Evolutionary conservation across 805 yeast species (phyloP), one percentile per base, ranked within the genome.

Genomic region (Wickerhamiella kazuoi): DNA sequence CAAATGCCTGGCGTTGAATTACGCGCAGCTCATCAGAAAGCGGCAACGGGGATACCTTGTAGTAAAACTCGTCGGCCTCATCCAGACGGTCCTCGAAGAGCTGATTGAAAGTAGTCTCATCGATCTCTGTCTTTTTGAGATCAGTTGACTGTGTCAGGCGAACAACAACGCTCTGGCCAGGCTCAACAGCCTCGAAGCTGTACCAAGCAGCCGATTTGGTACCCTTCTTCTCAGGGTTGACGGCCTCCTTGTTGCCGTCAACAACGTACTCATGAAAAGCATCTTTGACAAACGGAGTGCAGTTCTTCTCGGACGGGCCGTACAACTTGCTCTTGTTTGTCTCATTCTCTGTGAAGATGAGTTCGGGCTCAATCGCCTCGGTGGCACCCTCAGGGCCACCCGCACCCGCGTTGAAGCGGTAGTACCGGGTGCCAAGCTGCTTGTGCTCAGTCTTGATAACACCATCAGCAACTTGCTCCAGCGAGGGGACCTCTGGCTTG

Each of bases 61-160:
- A 81, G 61, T 84, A 84, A 57, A 84, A 84, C 38, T 83, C 86
- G 51, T 86, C 94, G 11, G 95, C 95, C 51, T 84, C 96, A 45
- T 72, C 78, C 51, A 76, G 76, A 54, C 94, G 74, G 35, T 71
- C 65, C 21, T 71, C 74, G 50, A 86, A 72, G 4, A 72, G 57
- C 24, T 66, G 59, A 58, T 84, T 95, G 48, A 82, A 76, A 36
- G 64, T 74, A 46, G 72, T 76, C 56, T 80, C 93, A 55, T 80
- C 81, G 41, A 81, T 61, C 9, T n/a, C 9, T 14, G 17, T 16
- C 14, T 24, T 33, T 18, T 38, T 41, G 13, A 37, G 41, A 16
- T 58, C 62, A 18, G 57, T 51, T 6, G 62, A 63, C 24, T 57
- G 54, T 16, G 44, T 51, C 61, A 84, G 80, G 46, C 94, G 72